Base-by-base conservation (phyloP, 805 yeast species). In the Suhomyces vadensis region DNA sequence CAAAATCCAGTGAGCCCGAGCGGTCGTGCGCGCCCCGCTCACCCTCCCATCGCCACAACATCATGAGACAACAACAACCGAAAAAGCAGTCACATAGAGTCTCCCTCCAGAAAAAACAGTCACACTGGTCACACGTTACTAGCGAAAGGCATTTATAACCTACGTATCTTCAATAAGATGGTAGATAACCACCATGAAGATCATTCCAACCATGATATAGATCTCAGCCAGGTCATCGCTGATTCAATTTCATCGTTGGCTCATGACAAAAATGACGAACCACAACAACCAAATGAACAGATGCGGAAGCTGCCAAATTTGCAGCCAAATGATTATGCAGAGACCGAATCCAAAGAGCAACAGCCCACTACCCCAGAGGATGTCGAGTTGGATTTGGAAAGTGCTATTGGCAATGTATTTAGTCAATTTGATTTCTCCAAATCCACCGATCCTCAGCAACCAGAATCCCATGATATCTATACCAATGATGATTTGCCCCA, bases 381-480 rank as follows among this genome's bases (percentile, higher is more conserved):
- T 4, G 10, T 20, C 17, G 37, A 33, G 10, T 22, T 53, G 6
- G 65, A 60, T 21, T 50, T 65, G 37, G 66, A 66, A 42, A 60
- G 58, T 35, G 71, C 72, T 26, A 67, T 70, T 33, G 74, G 71
- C 13, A 65, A 65, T 47, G 74, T 67, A 0, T 66, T 71, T 48
- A 58, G 57, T 50, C 69, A 54, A 50, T 67, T 61, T 49, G 63
- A 52, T 43, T 57, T 51, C 49, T 43, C 33, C 11, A 29, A 29
- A 14, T n/a, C n/a, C n/a, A 14, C 19, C 4, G 29, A 36, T 9
- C 27, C 11, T 17, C 14, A 17, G n/a, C 16, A 29, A 29, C n/a
- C 10, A 13, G 16, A 29, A 23, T 6, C 25, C 25, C 25, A 23
- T 6, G 9, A 23, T 9, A 23, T 6, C 6, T 23, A 6, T 6